Evolutionary conservation across 805 yeast genomes (phyloP).

Genomic region (Starmerella powellii): DNA sequence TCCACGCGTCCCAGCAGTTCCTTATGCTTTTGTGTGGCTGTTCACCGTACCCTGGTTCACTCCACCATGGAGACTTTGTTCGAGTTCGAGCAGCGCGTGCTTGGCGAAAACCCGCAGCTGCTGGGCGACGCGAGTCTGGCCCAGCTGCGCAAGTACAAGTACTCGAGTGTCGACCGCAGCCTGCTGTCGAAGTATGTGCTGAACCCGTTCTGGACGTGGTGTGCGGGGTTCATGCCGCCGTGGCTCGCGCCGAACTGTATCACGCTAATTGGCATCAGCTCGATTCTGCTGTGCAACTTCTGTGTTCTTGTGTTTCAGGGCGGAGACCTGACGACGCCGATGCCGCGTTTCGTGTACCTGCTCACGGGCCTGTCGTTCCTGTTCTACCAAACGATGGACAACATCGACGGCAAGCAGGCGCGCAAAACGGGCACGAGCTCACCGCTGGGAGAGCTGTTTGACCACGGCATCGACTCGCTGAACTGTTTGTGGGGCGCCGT

Average conservation of each 20-base stretch:
- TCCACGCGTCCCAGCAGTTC: too few species aligned
- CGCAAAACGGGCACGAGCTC: slow-evolving; percentile 88
- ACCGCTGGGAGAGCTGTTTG: slow-evolving; percentile 90
- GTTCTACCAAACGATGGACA: slow-evolving; percentile 92
- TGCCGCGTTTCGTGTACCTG: slow-evolving; percentile 69
- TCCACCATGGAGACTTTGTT: slow-evolving; percentile 21
- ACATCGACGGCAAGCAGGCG: slow-evolving; percentile 94
- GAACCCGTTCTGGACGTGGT: slow-evolving; percentile 75
- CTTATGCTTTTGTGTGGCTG: too few species aligned
- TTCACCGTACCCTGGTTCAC: too few species aligned
- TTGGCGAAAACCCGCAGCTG: slow-evolving; percentile 20
- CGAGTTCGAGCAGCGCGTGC: slow-evolving; percentile 24
- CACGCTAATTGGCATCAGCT: slow-evolving; percentile 67
- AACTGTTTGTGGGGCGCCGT: slow-evolving; percentile 72
- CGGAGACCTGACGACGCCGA: slow-evolving; percentile 37
- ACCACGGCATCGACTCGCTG: slow-evolving; percentile 68
- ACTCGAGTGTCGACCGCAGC: slow-evolving; percentile 59
- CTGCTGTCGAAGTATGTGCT: slow-evolving; percentile 61
- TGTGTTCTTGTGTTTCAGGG: slow-evolving; percentile 65
- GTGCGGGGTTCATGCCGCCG: slow-evolving; percentile 68
- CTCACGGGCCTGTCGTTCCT: slow-evolving; percentile 72
- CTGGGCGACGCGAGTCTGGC: slow-evolving; percentile 21
- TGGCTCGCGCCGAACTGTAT: slow-evolving; percentile 93
- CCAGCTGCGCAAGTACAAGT: slow-evolving; percentile 23
- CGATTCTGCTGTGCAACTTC: slow-evolving; percentile 50